Percentiles rank a stretch among this genome's conserved stretches.
Conservation (phyloP, 1,284 basidiomycete species). For the Puccinia coronata region DNA sequence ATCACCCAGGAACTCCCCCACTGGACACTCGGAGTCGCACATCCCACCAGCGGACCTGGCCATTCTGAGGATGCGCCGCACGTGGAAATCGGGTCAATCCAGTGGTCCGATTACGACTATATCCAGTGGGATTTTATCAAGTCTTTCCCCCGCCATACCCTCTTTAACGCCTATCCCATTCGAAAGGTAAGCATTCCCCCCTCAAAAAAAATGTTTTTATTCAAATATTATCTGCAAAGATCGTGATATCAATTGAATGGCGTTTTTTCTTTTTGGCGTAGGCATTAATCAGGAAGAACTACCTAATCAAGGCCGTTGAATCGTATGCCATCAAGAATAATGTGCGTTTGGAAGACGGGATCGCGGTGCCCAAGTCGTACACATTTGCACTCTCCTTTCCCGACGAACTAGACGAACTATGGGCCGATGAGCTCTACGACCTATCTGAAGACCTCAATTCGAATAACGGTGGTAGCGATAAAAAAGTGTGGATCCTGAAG, state of each 20-base stretch:
- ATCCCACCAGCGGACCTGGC: neutral
- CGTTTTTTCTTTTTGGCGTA: neutral
- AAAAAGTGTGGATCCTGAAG: slow-evolving; percentile 88
- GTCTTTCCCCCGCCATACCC: neutral
- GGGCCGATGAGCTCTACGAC: slow-evolving; percentile 90
- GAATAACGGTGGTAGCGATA: slow-evolving; percentile 56
- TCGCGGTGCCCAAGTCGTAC: slow-evolving; percentile 73
- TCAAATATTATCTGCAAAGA: neutral
- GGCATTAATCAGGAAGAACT: slow-evolving; percentile 60
- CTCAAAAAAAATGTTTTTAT: neutral
- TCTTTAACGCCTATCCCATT: slow-evolving; percentile 40
- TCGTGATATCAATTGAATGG: too few species aligned
- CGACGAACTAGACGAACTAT: slow-evolving; percentile 92
- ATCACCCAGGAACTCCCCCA: neutral
- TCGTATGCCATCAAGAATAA: slow-evolving; percentile 64
- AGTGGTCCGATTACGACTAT: slow-evolving; percentile 27
- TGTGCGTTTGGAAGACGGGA: neutral
- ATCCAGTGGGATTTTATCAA: slow-evolving; percentile 30
- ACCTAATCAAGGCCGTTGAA: slow-evolving; percentile 70
- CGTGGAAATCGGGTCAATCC: neutral
- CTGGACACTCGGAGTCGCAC: neutral
- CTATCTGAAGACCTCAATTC: slow-evolving; percentile 66
- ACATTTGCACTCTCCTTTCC: slow-evolving; percentile 85
- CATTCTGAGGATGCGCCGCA: neutral
- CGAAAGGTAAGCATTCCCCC: slow-evolving; percentile 16